Evolutionary conservation across 2,329 filamentous ascomycete species (phyloP), one percentile per base, ranked within the genome.

Genomic region (Paecilomyces variotii): DNA sequence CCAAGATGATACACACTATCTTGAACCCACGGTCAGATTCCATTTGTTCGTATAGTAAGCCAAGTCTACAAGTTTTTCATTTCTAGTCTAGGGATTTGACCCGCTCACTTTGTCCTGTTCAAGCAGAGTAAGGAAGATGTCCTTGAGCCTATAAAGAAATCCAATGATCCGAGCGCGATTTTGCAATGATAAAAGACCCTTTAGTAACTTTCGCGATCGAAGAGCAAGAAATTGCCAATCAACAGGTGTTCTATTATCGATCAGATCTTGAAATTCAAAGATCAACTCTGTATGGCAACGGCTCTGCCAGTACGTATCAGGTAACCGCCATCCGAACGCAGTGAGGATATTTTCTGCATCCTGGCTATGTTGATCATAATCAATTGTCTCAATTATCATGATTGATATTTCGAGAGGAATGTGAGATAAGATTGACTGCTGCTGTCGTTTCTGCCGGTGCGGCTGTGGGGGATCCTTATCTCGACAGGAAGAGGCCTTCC

Each of bases 161-260:
- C 19, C 19, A 4, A 54, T n/a, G 32, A 30, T 34, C 53, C 53
- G 53, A 35, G 28, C 28, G 11, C 53, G 53, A 25, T 54, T 54
- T 4, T 30, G 24, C 26, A 54, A 54, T 54, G n/a, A 10, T 5
- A 9, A 5, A 26, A 52, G 54, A 54, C 58, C 56, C 56, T 56
- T 54, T 53, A 59, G 49, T 25, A 61, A 10, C 54, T 53, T 55
- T 53, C 59, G 35, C 30, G 57, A 57, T 55, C 50, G 50, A 24
- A 61, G 59, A 30, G 51, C 57, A 51, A 61, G 56, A 32, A 59
- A 14, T 53, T 61, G 59, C 59, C 57, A 61, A 32, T 61, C 57
- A 24, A 61, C 59, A 7, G 34, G 34, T 35, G 25, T n/a, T 24
- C 57, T 45, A 3, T 50, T 45, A 10, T 59, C 56, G 4, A 55